A percentile compares a stretch with the other conserved stretches of the same genome.
These are phyloP conservation scores for Colletotrichum brevisporum DNA, from an alignment of 2,329 filamentous ascomycete genomes.

Conservation along the genomic window DNA sequence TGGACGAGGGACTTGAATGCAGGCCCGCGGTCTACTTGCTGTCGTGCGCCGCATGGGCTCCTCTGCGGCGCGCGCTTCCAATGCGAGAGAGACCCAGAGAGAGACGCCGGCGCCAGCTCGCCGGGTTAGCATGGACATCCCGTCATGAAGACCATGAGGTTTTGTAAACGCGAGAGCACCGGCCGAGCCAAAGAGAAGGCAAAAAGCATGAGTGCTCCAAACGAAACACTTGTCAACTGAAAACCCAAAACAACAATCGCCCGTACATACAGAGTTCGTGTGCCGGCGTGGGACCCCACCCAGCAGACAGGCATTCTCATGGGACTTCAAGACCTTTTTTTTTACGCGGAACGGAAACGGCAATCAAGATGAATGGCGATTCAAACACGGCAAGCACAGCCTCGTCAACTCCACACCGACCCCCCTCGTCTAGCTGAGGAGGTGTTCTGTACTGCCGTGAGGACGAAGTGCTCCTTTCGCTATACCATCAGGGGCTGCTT, in stretches of 20 bases:
- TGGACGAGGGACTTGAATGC: constrained; percentile 17
- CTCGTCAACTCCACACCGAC: constrained; percentile 22
- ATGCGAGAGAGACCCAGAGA: neutral
- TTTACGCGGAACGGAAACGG: neutral
- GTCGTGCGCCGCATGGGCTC: constrained; percentile 15
- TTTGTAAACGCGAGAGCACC: constrained; percentile 1
- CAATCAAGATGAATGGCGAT: constrained; percentile 8
- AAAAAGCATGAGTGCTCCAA: constrained; percentile 18
- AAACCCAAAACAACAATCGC: constrained; percentile 24
- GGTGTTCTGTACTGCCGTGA: neutral
- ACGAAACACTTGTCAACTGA: constrained; percentile 38
- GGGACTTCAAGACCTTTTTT: neutral
- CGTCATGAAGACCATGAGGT: neutral
- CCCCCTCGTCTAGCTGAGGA: constrained; percentile 32
- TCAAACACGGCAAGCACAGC: constrained; percentile 9
- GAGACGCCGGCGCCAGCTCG: constrained; percentile 5
- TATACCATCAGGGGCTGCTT: constrained; percentile 2
- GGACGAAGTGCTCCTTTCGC: constrained; percentile 4
- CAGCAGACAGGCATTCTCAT: neutral
- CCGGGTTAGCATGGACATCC: constrained; percentile 15
- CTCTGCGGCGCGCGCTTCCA: constrained; percentile 24
- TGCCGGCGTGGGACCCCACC: neutral
- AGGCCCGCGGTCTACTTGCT: constrained; percentile 1
- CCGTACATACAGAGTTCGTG: neutral
- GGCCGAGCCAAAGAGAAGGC: constrained; percentile 1